Evolutionary conservation across 129 eudicot species (phyloP), one percentile per base, ranked within the genome.

Genomic region (Pulicaria dysenterica): DNA sequence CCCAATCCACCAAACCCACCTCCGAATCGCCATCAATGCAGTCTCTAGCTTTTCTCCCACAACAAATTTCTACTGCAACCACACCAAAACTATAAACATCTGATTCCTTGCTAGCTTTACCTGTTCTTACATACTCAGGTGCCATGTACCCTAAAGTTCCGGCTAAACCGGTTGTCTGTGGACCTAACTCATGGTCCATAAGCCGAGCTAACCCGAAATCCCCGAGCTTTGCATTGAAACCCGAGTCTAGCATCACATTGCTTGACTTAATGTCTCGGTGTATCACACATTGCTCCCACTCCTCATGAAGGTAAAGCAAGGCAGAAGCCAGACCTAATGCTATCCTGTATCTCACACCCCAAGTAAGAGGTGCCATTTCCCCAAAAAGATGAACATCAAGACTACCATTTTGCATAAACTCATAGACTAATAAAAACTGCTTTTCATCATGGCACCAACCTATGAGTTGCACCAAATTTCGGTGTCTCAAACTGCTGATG

Each of bases 121-220:
- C 86, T 0, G 88, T 86, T 42, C 55, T 49, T 6, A 83, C 56
- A 5, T 69, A 83, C 69, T 86, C 91, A 10, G 91, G 88, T 4
- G 91, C 88, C 80, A 86, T 61, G 75, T 83, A 86, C 5, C 91
- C 91, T 3, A 74, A 70, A 11, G 85, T 86, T 15, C 88, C 88
- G 0, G 88, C 88, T 73, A 86, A 45, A 3, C 77, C 85, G 0
- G 88, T 86, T 3, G 88, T 83, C 15, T 83, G 84, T 31, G 73
- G 73, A 13, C 85, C 86, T 8, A 74, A 58, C 49, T 83, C 88
- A 38, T 86, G 95, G 71, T 89, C 89, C 82, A 77, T 79, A 4
- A 85, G 71, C 39, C 81, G 77, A 42, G 95, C 95, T 13, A 89
- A 53, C 39, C 95, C 95, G 41, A 89, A 89, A 69, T 89, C 96